Evolutionary conservation across 768 basidiomycete species (phyloP).

Genomic region (Rhodotorula kratochvilovae): DNA sequence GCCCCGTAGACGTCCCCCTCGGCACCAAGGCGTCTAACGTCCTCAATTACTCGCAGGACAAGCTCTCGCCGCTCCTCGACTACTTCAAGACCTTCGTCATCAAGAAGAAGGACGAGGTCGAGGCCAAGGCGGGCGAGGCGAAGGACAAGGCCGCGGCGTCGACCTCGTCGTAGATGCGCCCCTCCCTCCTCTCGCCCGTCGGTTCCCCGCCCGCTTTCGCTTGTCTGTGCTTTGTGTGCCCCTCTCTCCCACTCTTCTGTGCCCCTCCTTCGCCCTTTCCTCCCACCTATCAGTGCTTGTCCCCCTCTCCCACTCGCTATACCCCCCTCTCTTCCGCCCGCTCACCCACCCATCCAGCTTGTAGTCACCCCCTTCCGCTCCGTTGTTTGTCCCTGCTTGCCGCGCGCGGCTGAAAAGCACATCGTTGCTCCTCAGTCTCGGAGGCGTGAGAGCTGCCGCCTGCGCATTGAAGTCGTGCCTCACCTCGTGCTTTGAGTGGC

Average conservation of each 20-base stretch:
- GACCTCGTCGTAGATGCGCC: too few species aligned
- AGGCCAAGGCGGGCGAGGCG: background rate
- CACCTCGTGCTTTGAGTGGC: too few species aligned
- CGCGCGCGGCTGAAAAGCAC: too few species aligned
- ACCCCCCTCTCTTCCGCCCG: background rate
- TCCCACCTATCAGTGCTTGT: background rate
- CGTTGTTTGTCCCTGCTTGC: too few species aligned
- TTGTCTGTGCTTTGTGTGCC: background rate
- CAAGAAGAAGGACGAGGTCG: conserved; percentile 17
- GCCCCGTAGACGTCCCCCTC: conserved; percentile 19
- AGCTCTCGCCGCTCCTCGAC: conserved; percentile 23
- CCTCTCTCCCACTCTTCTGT: background rate
- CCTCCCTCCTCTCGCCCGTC: background rate
- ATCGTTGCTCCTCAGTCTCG: too few species aligned
- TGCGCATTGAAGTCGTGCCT: too few species aligned
- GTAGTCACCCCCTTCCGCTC: too few species aligned
- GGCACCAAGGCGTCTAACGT: conserved; percentile 15
- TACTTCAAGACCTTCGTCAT: conserved; percentile 9
- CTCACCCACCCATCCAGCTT: too few species aligned
- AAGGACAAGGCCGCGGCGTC: background rate
- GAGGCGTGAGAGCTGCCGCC: too few species aligned
- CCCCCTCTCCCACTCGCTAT: background rate
- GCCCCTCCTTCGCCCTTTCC: background rate
- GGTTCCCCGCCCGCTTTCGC: background rate
- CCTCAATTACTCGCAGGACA: conserved; percentile 26